These are phyloP conservation scores for Cyberlindnera xylosilytica DNA, from an alignment of 805 yeast species.

Conservation along the genomic window DNA sequence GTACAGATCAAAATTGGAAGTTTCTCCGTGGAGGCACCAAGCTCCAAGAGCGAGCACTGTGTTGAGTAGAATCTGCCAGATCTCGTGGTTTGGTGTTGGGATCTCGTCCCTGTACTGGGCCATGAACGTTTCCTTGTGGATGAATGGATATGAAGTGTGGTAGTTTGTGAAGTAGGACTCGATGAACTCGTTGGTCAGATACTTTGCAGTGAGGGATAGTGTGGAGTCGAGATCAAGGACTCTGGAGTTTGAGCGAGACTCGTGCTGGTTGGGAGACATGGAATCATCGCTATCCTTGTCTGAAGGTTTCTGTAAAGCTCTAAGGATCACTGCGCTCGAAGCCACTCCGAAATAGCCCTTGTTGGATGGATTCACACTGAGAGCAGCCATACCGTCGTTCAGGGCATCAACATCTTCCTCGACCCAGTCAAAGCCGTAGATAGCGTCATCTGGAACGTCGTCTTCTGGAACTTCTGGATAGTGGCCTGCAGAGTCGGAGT, in stretches of 20 bases:
- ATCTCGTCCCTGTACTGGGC: conserved; percentile 41
- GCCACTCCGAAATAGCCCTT: conserved; percentile 67
- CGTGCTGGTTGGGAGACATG: conserved; percentile 18
- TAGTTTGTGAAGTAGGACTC: conserved; percentile 55
- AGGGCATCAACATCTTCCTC: conserved; percentile 44
- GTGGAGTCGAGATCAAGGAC: conserved; percentile 26
- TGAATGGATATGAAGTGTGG: conserved; percentile 60
- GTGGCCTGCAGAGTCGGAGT: conserved; percentile 15
- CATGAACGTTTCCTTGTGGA: conserved; percentile 52
- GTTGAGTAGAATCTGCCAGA: conserved; percentile 54
- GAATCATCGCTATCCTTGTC: conserved; percentile 23
- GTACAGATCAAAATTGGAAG: conserved; percentile 46
- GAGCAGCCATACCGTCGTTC: conserved; percentile 65
- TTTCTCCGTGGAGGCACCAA: conserved; percentile 60
- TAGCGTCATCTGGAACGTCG: conserved; percentile 40
- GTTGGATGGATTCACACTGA: conserved; percentile 46
- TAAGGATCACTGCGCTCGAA: conserved; percentile 53
- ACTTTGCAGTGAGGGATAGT: conserved; percentile 27
- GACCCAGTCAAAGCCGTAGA: conserved; percentile 58
- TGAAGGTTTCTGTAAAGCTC: conserved; percentile 40
- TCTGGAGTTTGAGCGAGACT: conserved; percentile 25
- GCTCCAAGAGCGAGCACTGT: conserved; percentile 66
- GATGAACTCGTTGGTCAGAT: conserved; percentile 35
- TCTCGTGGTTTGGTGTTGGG: conserved; percentile 39
- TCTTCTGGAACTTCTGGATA: conserved; percentile 32